A percentile compares a stretch with the other conserved stretches of the same genome.
These are phyloP conservation scores for Penicillium robsamsonii DNA, from an alignment of 495 filamentous ascomycete genomes.

Conservation along the genomic window DNA sequence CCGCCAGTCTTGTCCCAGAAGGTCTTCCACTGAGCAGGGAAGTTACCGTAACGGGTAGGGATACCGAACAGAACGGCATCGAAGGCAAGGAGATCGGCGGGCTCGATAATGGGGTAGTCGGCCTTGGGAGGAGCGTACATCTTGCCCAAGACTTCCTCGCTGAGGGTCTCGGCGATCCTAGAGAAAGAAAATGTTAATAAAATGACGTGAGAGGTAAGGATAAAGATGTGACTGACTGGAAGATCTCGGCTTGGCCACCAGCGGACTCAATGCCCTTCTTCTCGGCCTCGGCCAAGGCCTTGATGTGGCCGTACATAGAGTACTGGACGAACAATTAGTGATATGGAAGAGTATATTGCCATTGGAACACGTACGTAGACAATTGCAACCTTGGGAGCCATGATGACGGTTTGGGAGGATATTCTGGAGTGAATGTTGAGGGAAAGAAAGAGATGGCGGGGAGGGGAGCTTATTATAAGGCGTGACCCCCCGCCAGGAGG, in stretches of 20 bases:
- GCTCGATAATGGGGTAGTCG: conserved; percentile 65
- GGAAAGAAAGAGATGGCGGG: conserved; percentile 1
- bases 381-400: conserved; percentile 93
- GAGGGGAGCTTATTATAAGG: conserved; percentile 5
- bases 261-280: conserved; percentile 86
- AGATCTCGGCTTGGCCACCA: conserved; percentile 75
- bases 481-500: conserved; percentile 2
- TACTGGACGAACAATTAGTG: conserved; percentile 54
- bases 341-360: not conserved
- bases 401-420: conserved; percentile 44
- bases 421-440: not conserved
- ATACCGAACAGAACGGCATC: conserved; percentile 94
- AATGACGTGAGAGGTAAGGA: not conserved
- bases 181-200: conserved; percentile 8
- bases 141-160: conserved; percentile 74
- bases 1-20: conserved; percentile 83
- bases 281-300: conserved; percentile 81
- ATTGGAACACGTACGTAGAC: conserved; percentile 64
- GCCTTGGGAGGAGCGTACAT: conserved; percentile 87
- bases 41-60: conserved; percentile 98
- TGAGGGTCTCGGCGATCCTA: conserved; percentile 83
- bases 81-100: conserved; percentile 67
- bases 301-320: conserved; percentile 94
- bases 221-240: conserved; percentile 58
- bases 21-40: conserved; percentile 92